Conservation (phyloP, 1,284 basidiomycete genomes). For the Kalmanozyma brasiliensis region DNA sequence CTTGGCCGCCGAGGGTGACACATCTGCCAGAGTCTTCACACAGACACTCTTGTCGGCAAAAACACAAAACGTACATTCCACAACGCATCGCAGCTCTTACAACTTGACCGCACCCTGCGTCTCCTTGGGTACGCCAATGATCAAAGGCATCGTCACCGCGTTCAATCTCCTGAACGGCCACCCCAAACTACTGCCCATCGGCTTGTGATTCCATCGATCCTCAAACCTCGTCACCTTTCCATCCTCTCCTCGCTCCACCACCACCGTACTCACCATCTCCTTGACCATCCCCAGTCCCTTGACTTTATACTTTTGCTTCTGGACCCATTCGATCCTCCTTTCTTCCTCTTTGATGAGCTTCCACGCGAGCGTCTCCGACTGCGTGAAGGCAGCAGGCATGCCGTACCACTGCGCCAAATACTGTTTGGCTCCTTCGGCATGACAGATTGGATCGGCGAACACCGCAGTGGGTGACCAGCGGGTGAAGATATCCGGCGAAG, state of each 20-base stretch:
- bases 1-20: no score
- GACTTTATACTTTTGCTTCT: conserved; percentile 74
- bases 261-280: conserved; percentile 75
- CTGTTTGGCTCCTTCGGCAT: conserved; percentile 19
- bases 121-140: conserved; percentile 28
- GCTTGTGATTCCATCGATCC: conserved; percentile 73
- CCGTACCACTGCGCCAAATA: conserved; percentile 73
- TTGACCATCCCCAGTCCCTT: conserved; percentile 70
- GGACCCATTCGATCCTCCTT: conserved; percentile 74
- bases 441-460: conserved; percentile 71
- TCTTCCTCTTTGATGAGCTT: conserved; percentile 72
- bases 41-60: background rate
- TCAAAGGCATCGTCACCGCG: conserved; percentile 18
- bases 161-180: conserved; percentile 44
- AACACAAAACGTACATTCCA: background rate
- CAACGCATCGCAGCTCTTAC: background rate
- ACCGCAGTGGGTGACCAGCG: conserved; percentile 74
- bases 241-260: conserved; percentile 75
- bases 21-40: no score
- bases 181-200: conserved; percentile 4
- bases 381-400: conserved; percentile 74
- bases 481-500: conserved; percentile 73
- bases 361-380: conserved; percentile 72
- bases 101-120: conserved; percentile 6
- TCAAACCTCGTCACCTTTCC: conserved; percentile 74